These are phyloP conservation scores for Colletotrichum filicis DNA, from an alignment of 2,329 filamentous ascomycete species.

Conservation along the genomic window DNA sequence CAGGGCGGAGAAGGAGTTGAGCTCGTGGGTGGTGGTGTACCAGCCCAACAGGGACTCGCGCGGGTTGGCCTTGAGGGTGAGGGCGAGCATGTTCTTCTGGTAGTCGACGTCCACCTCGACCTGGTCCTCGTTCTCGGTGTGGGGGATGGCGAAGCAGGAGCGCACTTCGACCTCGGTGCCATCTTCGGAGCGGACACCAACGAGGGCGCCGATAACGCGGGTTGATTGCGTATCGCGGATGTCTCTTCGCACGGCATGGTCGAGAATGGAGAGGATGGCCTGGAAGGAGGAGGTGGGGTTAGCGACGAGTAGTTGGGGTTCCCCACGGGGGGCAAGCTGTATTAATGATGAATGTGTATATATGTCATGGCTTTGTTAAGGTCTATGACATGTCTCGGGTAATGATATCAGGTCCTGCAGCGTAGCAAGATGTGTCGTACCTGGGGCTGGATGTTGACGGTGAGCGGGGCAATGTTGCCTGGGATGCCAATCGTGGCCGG, in stretches of 20 bases:
- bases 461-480: slow-evolving; percentile 89
- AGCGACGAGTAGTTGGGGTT: not conserved
- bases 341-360: not conserved
- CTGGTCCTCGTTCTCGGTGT: slow-evolving; percentile 98
- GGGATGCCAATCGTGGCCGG: slow-evolving; percentile 82
- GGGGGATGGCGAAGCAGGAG: slow-evolving; percentile 96
- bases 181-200: slow-evolving; percentile 94
- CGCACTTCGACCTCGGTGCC: slow-evolving; percentile 96
- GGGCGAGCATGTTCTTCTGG: slow-evolving; percentile 97
- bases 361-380: not conserved
- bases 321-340: not conserved
- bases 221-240: slow-evolving; percentile 81
- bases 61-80: slow-evolving; percentile 93
- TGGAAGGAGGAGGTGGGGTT: slow-evolving; percentile 42
- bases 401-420: not conserved
- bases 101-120: slow-evolving; percentile 99
- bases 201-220: slow-evolving; percentile 94
- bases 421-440: slow-evolving; percentile 60
- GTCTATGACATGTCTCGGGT: slow-evolving; percentile 6
- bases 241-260: slow-evolving; percentile 93
- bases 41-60: slow-evolving; percentile 95
- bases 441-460: slow-evolving; percentile 95
- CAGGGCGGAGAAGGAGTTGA: slow-evolving; percentile 98
- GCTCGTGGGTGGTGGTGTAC: slow-evolving; percentile 96
- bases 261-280: slow-evolving; percentile 82